phyloP scores from a whole-genome alignment of 2,329 filamentous ascomycete genomes.

The Pseudomassariella vexata region DNA sequence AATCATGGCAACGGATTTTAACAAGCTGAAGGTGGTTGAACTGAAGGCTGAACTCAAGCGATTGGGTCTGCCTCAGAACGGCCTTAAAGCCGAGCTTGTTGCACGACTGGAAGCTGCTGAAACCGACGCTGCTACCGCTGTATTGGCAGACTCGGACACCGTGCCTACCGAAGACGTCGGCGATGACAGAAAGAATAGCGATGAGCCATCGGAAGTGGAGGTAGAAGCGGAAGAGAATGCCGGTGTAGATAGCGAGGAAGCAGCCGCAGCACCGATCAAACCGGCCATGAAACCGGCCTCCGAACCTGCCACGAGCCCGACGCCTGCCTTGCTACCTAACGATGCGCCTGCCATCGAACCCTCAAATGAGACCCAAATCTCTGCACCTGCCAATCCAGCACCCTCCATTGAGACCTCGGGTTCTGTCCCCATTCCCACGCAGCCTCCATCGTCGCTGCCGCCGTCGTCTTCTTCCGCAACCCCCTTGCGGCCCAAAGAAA shows the following conservation, averaged over 20 bases:
- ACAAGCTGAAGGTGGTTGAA: constrained; percentile 65
- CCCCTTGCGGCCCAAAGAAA: constrained; percentile 5
- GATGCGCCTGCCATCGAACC: neutral
- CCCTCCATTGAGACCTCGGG: constrained; percentile 2
- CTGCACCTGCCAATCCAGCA: neutral
- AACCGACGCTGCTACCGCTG: constrained; percentile 10
- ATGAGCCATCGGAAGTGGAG: constrained; percentile 8
- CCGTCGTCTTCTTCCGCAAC: constrained; percentile 2
- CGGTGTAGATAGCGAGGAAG: constrained; percentile 7
- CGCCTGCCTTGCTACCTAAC: too few relatives aligned
- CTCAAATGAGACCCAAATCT: too few relatives aligned
- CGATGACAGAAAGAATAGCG: constrained; percentile 1
- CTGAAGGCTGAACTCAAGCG: constrained; percentile 70
- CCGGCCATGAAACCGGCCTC: neutral
- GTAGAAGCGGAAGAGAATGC: constrained; percentile 9
- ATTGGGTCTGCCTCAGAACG: constrained; percentile 62
- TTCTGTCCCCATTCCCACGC: constrained; percentile 1
- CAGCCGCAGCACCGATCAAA: neutral
- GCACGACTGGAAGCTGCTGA: constrained; percentile 49
- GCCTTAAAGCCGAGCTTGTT: constrained; percentile 67
- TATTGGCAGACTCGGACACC: constrained; percentile 6
- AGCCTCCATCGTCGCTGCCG: neutral
- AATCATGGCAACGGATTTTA: constrained; percentile 45
- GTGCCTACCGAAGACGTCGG: neutral
- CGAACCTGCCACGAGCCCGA: too few relatives aligned